phyloP scores from a whole-genome alignment of 257 asterid genomes.

The Nicotiana noctiflora region DNA sequence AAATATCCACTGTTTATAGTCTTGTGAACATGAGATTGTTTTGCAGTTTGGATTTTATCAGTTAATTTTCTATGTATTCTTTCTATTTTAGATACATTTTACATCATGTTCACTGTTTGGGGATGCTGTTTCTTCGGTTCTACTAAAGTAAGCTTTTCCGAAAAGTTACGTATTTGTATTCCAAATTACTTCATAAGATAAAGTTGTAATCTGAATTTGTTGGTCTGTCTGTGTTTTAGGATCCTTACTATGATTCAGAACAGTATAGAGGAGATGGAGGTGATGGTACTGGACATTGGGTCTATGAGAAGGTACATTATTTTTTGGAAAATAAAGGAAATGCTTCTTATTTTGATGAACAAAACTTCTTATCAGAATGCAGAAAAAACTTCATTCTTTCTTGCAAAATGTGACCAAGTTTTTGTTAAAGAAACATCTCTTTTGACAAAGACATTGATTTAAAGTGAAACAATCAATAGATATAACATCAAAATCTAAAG shows the following conservation, averaged over 20 bases:
- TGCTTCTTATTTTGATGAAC: no score
- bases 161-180: background rate
- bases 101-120: constrained; percentile 85
- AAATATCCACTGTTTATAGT: background rate
- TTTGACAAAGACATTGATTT: background rate
- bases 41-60: background rate
- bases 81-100: constrained; percentile 44
- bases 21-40: background rate
- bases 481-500: no score
- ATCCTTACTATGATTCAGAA: constrained; percentile 83
- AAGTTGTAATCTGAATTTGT: background rate
- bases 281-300: constrained; percentile 87
- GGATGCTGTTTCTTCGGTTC: constrained; percentile 89
- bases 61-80: background rate
- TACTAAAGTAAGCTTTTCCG: constrained; percentile 34
- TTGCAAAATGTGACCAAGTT: background rate
- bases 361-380: background rate
- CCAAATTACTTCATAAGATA: background rate
- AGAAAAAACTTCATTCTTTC: background rate
- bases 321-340: background rate
- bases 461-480: no score
- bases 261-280: constrained; percentile 77
- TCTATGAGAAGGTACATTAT: constrained; percentile 63
- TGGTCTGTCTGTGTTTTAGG: constrained; percentile 28
- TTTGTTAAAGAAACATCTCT: background rate